Percentiles rank a stretch among this genome's conserved stretches.
These are phyloP conservation scores for Phytopythium montanum DNA, from an alignment of 352 stramenopile species.

Conservation along the genomic window DNA sequence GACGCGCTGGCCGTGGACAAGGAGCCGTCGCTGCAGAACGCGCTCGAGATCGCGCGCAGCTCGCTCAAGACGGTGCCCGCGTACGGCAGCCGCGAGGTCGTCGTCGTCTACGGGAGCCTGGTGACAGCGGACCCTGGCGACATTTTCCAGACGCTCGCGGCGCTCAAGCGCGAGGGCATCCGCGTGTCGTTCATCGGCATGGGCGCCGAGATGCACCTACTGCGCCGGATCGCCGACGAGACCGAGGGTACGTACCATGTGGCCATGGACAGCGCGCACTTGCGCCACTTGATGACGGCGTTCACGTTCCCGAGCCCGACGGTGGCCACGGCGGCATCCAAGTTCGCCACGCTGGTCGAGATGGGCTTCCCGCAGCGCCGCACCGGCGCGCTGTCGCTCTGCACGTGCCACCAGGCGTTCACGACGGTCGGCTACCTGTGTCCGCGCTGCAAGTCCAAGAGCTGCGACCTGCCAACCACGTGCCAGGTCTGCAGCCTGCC, in stretches of 20 bases:
- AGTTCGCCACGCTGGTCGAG: constrained; percentile 77
- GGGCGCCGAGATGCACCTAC: constrained; percentile 91
- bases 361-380: constrained; percentile 83
- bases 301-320: constrained; percentile 94
- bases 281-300: constrained; percentile 90
- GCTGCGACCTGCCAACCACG: constrained; percentile 93
- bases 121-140: constrained; percentile 96
- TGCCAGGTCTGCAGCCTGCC: constrained; percentile 97
- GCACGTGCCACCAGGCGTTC: constrained; percentile 83
- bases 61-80: constrained; percentile 90
- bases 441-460: constrained; percentile 93
- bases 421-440: constrained; percentile 92
- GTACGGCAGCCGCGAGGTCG: constrained; percentile 87
- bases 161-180: constrained; percentile 89
- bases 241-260: constrained; percentile 94
- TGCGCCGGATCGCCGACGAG: constrained; percentile 84
- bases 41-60: constrained; percentile 84
- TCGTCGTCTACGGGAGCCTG: constrained; percentile 94
- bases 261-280: constrained; percentile 91
- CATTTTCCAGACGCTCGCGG: constrained; percentile 92
- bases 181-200: constrained; percentile 93
- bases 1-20: constrained; percentile 64
- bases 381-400: constrained; percentile 74
- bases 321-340: constrained; percentile 56
- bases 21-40: constrained; percentile 90